phyloP scores from a whole-genome alignment of 1,284 basidiomycete species.

The Termitomyces sp. region DNA sequence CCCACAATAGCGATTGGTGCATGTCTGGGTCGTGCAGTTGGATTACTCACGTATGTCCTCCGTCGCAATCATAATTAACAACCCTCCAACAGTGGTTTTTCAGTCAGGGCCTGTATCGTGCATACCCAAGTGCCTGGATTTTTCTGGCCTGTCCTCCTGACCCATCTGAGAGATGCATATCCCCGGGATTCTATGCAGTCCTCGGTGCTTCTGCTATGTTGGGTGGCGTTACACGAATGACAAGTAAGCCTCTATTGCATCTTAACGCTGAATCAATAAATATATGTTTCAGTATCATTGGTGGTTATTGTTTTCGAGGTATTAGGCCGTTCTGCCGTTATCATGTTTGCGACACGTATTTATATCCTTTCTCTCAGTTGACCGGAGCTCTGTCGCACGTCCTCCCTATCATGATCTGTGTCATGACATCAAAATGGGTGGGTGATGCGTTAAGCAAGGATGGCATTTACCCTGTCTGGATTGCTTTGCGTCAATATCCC shows the following conservation, averaged over 20 bases:
- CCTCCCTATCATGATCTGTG: conserved; percentile 74
- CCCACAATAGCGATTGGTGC: conserved; percentile 72
- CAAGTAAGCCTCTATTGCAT: conserved; percentile 40
- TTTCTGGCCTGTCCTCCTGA: conserved; percentile 70
- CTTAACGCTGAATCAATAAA: background rate
- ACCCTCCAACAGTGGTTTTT: background rate
- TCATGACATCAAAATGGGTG: conserved; percentile 74
- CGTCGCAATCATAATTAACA: background rate
- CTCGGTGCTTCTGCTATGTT: conserved; percentile 80
- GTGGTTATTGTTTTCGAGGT: conserved; percentile 74
- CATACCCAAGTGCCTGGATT: conserved; percentile 60
- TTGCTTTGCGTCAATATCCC: conserved; percentile 65
- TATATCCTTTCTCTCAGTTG: conserved; percentile 33
- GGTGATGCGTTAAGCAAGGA: conserved; percentile 67
- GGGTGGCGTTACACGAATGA: conserved; percentile 80
- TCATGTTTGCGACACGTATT: background rate
- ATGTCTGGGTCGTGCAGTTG: conserved; percentile 63
- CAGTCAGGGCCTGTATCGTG: conserved; percentile 60
- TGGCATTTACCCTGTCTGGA: conserved; percentile 75
- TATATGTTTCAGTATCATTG: conserved; percentile 48
- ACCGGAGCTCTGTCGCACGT: conserved; percentile 73
- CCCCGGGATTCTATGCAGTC: conserved; percentile 79
- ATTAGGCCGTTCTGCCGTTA: conserved; percentile 3
- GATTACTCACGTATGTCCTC: conserved; percentile 54
- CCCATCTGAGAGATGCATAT: conserved; percentile 62